A percentile compares a stretch with the other conserved stretches of the same genome.
These are phyloP conservation scores for Cunninghamia lanceolata DNA, from an alignment of 75 land plant genomes.

Conservation along the genomic window DNA sequence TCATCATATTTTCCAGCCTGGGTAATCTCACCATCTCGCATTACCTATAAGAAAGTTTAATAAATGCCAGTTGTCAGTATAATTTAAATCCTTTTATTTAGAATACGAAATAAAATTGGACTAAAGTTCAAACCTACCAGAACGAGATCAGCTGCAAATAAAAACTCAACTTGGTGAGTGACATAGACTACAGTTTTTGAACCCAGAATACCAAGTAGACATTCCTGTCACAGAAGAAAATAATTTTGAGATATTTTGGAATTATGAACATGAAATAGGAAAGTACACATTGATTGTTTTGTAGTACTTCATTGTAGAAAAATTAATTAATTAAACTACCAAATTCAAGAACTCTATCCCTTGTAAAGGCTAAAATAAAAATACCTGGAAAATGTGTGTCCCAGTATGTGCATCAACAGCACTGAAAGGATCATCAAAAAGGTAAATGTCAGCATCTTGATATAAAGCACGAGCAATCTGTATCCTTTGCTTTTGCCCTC, in stretches of 20 bases:
- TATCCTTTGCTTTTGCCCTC: too few relatives aligned
- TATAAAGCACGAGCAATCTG: too few relatives aligned
- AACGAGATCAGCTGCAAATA: constrained; percentile 34
- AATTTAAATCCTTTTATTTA: not conserved
- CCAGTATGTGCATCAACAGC: constrained; percentile 97
- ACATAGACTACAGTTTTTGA: constrained; percentile 51
- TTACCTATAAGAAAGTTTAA: constrained; percentile 44
- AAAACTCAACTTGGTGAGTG: constrained; percentile 52
- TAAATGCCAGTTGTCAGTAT: not conserved
- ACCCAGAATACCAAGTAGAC: constrained; percentile 37
- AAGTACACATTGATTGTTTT: not conserved
- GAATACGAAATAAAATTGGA: not conserved
- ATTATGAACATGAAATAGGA: not conserved
- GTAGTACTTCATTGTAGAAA: not conserved
- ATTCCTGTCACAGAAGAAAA: constrained; percentile 25
- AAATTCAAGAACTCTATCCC: too few relatives aligned
- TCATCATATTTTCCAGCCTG: constrained; percentile 68
- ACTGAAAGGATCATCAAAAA: constrained; percentile 94
- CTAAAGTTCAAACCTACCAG: not conserved
- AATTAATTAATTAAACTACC: too few relatives aligned
- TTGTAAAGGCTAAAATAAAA: too few relatives aligned
- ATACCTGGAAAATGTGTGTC: constrained; percentile 20
- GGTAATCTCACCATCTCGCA: constrained; percentile 73
- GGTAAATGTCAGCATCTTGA: too few relatives aligned
- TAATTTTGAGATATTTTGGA: not conserved